A percentile compares a stretch with the other conserved stretches of the same genome.
phyloP scores from a whole-genome alignment of 305 asterid genomes.

The Fraxinus xanthoxyloides region DNA sequence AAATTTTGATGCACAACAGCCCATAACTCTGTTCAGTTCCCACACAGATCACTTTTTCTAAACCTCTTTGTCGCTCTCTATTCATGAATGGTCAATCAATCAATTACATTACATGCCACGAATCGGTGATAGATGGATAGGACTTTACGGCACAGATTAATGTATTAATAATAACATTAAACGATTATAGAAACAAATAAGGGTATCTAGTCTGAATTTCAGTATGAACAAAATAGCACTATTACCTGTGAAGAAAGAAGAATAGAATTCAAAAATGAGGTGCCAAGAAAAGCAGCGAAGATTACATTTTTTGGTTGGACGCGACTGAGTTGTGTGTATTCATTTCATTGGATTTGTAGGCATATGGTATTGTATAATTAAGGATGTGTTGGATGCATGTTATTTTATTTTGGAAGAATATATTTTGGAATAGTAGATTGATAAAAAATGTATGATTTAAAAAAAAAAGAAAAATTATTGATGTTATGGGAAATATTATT shows the following conservation, averaged over 20 bases:
- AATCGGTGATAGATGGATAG: neutral
- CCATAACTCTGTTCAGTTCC: conserved; percentile 35
- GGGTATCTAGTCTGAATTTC: neutral
- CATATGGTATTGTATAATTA: neutral
- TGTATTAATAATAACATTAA: neutral
- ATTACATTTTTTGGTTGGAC: neutral
- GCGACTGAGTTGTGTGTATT: neutral
- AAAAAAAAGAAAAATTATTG: too few species aligned
- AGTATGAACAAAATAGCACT: neutral
- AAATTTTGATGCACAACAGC: conserved; percentile 52
- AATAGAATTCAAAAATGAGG: neutral
- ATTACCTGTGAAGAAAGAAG: neutral
- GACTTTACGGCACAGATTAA: neutral
- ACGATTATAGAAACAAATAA: neutral
- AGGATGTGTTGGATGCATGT: too few species aligned
- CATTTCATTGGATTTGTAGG: neutral
- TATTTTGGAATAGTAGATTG: too few species aligned
- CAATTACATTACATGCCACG: neutral
- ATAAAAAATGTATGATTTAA: too few species aligned
- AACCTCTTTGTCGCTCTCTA: neutral
- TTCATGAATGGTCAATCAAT: neutral
- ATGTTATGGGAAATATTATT: too few species aligned
- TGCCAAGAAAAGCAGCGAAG: neutral
- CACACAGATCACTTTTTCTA: neutral
- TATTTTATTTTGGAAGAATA: too few species aligned